Evolutionary conservation across 371 early-diverging fungal genomes (phyloP).

Genomic region (Rhizopus arrhizus): DNA sequence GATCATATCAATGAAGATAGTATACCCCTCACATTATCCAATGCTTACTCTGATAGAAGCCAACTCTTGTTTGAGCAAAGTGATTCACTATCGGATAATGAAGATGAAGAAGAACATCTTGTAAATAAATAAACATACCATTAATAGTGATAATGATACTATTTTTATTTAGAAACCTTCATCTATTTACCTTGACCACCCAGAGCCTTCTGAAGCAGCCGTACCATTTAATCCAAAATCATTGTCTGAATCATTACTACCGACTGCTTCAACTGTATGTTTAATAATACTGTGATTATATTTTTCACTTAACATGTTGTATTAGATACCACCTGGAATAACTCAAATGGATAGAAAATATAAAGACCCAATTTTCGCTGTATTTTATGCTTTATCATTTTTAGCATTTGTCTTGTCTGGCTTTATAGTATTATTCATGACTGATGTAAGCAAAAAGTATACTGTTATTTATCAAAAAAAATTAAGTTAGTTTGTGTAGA

Average conservation of each 20-base stretch:
- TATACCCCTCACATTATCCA: slow-evolving; percentile 48
- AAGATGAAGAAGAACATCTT: slow-evolving; percentile 27
- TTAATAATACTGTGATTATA: not conserved
- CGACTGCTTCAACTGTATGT: slow-evolving; percentile 45
- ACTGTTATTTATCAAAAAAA: no score
- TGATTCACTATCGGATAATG: not conserved
- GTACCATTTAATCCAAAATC: slow-evolving; percentile 19
- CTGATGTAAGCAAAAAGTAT: slow-evolving; percentile 40
- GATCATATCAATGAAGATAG: slow-evolving; percentile 35
- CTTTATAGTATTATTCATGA: slow-evolving; percentile 51
- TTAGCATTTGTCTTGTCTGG: slow-evolving; percentile 48
- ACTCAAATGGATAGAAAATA: slow-evolving; percentile 46
- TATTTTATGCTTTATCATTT: slow-evolving; percentile 46
- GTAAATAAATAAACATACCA: slow-evolving; percentile 13
- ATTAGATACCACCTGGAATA: slow-evolving; percentile 46
- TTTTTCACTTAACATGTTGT: not conserved
- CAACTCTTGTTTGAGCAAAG: slow-evolving; percentile 45
- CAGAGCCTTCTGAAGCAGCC: slow-evolving; percentile 24
- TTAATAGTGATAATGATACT: no score
- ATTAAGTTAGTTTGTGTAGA: slow-evolving; percentile 14
- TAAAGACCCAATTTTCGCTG: slow-evolving; percentile 60
- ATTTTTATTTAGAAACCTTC: slow-evolving; percentile 50
- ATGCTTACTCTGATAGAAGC: slow-evolving; percentile 51
- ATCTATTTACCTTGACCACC: slow-evolving; percentile 58
- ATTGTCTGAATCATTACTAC: slow-evolving; percentile 45